Evolutionary conservation across 768 basidiomycete genomes (phyloP), one percentile per base, ranked within the genome.

Genomic region (Phaeotremella skinneri): DNA sequence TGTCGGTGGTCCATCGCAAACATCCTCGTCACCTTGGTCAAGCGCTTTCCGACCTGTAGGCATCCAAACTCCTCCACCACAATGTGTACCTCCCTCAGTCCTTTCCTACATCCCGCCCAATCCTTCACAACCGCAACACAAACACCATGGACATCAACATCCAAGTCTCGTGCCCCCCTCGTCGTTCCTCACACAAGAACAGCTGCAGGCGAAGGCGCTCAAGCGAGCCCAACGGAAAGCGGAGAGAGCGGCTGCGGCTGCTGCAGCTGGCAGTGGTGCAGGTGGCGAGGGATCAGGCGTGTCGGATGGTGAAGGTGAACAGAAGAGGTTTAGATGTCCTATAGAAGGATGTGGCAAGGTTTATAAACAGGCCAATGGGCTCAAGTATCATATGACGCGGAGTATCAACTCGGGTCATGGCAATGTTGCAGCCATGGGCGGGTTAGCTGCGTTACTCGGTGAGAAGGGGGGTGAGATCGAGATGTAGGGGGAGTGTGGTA

Each of bases 281-380:
- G 23, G 20, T 17, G 30, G 16, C 49, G 25, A 50, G 20, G 25
- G 34, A n/a, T 45, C 26, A 37, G 51, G 26, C 39, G 32, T 20
- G 39, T 26, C 16, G 16, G 20, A 25, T 58, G 61, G 52, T 26
- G 20, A 51, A 61, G 57, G 53, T 54, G 55, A 29, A 49, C 57
- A 20, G 34, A 58, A 55, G 57, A 63, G 39, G 54, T 62, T 51
- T 54, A 56, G 61, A 39, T 77, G 76, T 56, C 76, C 76, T 4
- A 70, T 77, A 23, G 72, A 74, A 41, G 76, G 76, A 6, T 77
- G 76, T 41, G 74, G 72, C 31, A 77, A 77, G 49, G 62, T 63
- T 16, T 77, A 77, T 55, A 75, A 75, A 56, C 76, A 77, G 59
- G 74, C 76, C 20, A 77, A 77, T 55, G 76, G 76, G 13, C 56